Percentiles rank a stretch among this genome's conserved stretches.
Evolutionary conservation across 805 yeast species (phyloP).

Genomic region (Lipomyces yamadae): DNA sequence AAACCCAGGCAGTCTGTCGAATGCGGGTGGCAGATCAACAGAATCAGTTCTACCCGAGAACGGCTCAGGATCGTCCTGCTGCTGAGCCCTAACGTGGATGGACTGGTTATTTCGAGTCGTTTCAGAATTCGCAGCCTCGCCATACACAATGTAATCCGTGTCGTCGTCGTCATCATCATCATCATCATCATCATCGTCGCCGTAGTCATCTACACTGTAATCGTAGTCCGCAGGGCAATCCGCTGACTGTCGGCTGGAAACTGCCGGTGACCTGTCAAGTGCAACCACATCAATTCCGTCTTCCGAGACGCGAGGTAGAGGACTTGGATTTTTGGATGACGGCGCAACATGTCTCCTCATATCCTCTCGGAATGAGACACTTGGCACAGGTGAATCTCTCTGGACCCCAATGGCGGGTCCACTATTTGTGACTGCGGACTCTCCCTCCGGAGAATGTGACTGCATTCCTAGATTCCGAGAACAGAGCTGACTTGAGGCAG

Average conservation of each 20-base stretch:
- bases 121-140: slow-evolving; percentile 18
- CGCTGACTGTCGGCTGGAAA: not conserved
- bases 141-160: slow-evolving; percentile 21
- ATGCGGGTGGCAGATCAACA: slow-evolving; percentile 50
- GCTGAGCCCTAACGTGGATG: not conserved
- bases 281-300: not conserved
- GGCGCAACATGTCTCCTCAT: slow-evolving; percentile 14
- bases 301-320: slow-evolving; percentile 15
- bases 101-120: slow-evolving; percentile 20
- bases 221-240: not conserved
- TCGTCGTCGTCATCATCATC: slow-evolving; percentile 37
- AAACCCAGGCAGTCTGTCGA: slow-evolving; percentile 55
- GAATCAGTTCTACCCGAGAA: not conserved
- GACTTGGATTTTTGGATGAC: not conserved
- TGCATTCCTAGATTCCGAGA: not conserved
- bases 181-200: slow-evolving; percentile 38
- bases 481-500: not conserved
- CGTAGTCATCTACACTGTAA: slow-evolving; percentile 10
- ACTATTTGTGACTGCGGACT: slow-evolving; percentile 1
- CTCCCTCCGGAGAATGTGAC: not conserved
- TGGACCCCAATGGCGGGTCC: not conserved
- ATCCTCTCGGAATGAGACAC: slow-evolving; percentile 31
- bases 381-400: slow-evolving; percentile 27
- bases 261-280: not conserved
- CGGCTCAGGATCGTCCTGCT: not conserved